These are phyloP conservation scores for Pyricularia sp. DNA, from an alignment of 2,329 filamentous ascomycete genomes.

Conservation along the genomic window DNA sequence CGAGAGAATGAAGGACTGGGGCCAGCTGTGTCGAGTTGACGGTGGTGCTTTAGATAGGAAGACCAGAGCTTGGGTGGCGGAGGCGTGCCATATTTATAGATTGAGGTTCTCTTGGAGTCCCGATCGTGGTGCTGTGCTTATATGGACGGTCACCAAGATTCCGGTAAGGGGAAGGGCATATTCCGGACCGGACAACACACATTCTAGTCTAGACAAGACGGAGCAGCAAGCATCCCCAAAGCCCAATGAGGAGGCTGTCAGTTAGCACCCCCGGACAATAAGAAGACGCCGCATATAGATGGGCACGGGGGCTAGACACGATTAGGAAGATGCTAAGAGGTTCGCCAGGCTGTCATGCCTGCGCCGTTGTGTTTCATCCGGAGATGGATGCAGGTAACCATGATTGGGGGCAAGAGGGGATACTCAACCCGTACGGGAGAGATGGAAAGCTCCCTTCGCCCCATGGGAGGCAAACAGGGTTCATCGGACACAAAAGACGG, in stretches of 20 bases:
- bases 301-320: neutral
- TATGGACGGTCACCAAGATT: neutral
- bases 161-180: neutral
- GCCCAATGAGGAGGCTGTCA: neutral
- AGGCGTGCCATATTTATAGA: neutral
- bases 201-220: too few species aligned
- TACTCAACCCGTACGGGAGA: neutral
- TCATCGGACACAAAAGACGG: neutral
- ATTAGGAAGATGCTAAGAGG: slow-evolving; percentile 5
- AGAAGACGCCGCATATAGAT: neutral
- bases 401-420: too few species aligned
- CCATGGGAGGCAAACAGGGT: neutral
- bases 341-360: neutral
- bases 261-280: neutral
- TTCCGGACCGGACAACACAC: neutral
- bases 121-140: neutral
- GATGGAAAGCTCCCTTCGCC: neutral
- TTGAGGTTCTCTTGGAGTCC: neutral
- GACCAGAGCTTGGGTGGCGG: neutral
- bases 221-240: neutral
- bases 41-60: neutral
- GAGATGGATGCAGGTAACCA: neutral
- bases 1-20: neutral
- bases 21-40: neutral
- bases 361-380: neutral